phyloP scores from a whole-genome alignment of 768 basidiomycete genomes.

The Psilocybe cyanescens region DNA sequence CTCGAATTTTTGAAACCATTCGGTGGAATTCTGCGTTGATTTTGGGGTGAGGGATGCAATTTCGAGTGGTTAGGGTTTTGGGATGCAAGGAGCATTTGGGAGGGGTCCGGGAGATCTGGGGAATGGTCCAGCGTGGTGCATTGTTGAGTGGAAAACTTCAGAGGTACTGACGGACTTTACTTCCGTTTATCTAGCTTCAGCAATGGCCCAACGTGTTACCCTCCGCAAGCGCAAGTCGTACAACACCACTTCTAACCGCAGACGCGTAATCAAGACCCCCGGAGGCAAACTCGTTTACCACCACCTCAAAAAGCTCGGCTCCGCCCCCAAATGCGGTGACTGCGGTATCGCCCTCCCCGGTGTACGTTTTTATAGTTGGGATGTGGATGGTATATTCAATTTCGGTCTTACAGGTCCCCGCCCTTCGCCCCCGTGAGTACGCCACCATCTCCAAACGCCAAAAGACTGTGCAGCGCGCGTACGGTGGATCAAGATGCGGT shows the following conservation, averaged over 20 bases:
- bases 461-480: slow-evolving; percentile 95
- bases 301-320: slow-evolving; percentile 93
- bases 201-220: slow-evolving; percentile 99
- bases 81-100: neutral
- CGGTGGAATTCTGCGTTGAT: neutral
- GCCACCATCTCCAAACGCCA: slow-evolving; percentile 95
- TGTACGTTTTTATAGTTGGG: slow-evolving; percentile 54
- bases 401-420: slow-evolving; percentile 67
- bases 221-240: slow-evolving; percentile 98
- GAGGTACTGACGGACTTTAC: slow-evolving; percentile 9
- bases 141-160: slow-evolving; percentile 1
- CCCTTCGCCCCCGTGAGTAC: slow-evolving; percentile 95
- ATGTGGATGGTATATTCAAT: neutral
- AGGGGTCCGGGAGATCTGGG: neutral
- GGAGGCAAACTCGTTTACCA: slow-evolving; percentile 99
- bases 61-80: neutral
- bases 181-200: slow-evolving; percentile 23
- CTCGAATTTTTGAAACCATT: slow-evolving; percentile 16
- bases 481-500: slow-evolving; percentile 97
- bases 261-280: slow-evolving; percentile 96
- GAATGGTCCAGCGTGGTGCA: neutral
- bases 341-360: slow-evolving; percentile 94
- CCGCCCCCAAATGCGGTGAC: slow-evolving; percentile 97
- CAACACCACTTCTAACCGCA: slow-evolving; percentile 96
- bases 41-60: slow-evolving; percentile 2